Evolutionary conservation across 108 stramenopile genomes (phyloP).

Genomic region (Bacterosira constricta): DNA sequence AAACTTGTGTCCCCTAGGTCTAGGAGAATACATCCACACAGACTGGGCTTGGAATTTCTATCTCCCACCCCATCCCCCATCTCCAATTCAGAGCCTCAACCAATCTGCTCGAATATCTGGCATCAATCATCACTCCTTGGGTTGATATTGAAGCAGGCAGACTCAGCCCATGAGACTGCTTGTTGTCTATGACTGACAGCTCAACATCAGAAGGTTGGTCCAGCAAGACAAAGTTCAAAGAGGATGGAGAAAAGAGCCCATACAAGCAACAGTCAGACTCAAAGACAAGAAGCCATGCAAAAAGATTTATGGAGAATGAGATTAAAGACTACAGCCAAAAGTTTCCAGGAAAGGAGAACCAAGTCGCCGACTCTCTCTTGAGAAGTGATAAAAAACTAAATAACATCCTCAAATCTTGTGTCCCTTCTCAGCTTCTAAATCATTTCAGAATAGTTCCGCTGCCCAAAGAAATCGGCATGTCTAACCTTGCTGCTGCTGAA

Average conservation of each 20-base stretch:
- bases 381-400: background rate
- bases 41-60: slow-evolving; percentile 4
- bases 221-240: slow-evolving; percentile 12
- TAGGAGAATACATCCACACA: slow-evolving; percentile 3
- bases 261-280: background rate
- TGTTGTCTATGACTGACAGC: slow-evolving; percentile 6
- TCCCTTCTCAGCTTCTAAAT: background rate
- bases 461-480: slow-evolving; percentile 3
- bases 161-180: background rate
- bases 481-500: slow-evolving; percentile 19
- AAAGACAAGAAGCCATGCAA: too few species aligned
- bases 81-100: slow-evolving; percentile 11
- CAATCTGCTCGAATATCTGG: slow-evolving; percentile 13
- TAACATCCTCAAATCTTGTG: background rate
- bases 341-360: slow-evolving; percentile 2
- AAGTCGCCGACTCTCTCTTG: slow-evolving; percentile 1
- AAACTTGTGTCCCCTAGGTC: too few species aligned
- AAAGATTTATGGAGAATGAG: background rate
- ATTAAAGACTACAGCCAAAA: background rate
- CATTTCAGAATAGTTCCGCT: background rate
- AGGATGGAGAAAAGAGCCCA: slow-evolving; percentile 1
- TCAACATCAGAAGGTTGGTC: slow-evolving; percentile 14
- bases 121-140: slow-evolving; percentile 4
- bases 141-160: background rate
- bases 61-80: slow-evolving; percentile 5